A percentile compares a stretch with the other conserved stretches of the same genome.
Evolutionary conservation across 169 alveolate species (phyloP).

Genomic region (Blepharisma undulans): DNA sequence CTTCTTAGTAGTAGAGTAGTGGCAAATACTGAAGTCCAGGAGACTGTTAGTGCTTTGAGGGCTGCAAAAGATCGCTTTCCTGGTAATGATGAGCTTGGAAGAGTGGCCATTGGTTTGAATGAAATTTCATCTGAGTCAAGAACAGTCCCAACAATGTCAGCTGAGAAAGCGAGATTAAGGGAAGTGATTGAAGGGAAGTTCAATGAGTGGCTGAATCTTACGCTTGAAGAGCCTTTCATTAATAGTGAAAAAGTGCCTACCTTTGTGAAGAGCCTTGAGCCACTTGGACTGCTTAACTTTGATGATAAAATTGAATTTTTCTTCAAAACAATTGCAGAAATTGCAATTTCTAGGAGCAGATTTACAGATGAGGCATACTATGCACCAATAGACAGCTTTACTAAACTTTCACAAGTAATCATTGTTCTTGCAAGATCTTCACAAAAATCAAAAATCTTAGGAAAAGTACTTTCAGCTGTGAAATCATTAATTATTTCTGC

Average conservation of each 20-base stretch:
- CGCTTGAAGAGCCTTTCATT: conserved; percentile 13
- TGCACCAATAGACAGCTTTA: conserved; percentile 60
- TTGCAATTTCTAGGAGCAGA: conserved; percentile 34
- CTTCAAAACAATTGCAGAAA: conserved; percentile 46
- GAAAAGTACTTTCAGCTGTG: neutral
- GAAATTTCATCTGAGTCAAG: neutral
- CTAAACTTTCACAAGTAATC: conserved; percentile 47
- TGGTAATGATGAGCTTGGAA: conserved; percentile 11
- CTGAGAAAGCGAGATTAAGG: conserved; percentile 12
- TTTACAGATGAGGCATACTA: conserved; percentile 51
- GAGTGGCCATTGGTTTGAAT: neutral
- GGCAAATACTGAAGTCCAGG: neutral
- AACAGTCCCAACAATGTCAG: neutral
- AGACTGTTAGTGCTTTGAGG: neutral
- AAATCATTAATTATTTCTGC: neutral
- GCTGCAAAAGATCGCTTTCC: conserved; percentile 19
- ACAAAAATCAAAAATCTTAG: neutral
- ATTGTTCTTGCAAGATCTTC: neutral
- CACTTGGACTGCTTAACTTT: conserved; percentile 31
- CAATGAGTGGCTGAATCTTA: conserved; percentile 32
- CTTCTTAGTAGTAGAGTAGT: neutral
- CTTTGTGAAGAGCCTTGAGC: conserved; percentile 41
- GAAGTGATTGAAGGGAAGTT: conserved; percentile 12
- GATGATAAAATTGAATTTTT: conserved; percentile 40
- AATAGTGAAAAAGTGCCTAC: conserved; percentile 43